These are phyloP conservation scores for Stygiomarasmius scandens DNA, from an alignment of 1,284 basidiomycete genomes.

Conservation along the genomic window DNA sequence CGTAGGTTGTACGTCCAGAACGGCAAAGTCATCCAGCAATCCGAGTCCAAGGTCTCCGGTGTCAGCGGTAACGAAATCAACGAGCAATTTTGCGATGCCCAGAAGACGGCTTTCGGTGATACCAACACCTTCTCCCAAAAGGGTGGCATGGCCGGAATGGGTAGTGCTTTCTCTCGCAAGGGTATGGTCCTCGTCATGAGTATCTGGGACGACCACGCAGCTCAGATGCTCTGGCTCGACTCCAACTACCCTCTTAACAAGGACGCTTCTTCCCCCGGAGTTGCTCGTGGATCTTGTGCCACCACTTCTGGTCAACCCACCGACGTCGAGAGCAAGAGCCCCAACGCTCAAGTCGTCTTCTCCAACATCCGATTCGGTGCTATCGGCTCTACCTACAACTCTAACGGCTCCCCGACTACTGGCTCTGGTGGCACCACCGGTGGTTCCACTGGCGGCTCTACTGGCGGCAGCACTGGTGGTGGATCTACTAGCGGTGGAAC, in stretches of 20 bases:
- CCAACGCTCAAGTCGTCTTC: conserved; percentile 42
- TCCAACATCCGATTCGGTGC: conserved; percentile 52
- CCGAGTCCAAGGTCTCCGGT: conserved; percentile 45
- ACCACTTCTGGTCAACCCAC: conserved; percentile 40
- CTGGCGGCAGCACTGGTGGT: conserved; percentile 1
- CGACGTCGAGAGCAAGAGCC: conserved; percentile 39
- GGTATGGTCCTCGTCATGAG: conserved; percentile 48
- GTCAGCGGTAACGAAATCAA: conserved; percentile 20
- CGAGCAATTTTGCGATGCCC: conserved; percentile 2
- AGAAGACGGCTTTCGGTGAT: conserved; percentile 36
- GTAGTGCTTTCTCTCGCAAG: conserved; percentile 31
- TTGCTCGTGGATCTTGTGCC: conserved; percentile 45
- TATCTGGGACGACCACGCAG: conserved; percentile 50
- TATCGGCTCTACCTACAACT: conserved; percentile 43
- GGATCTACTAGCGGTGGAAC: not conserved
- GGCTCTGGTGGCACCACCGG: conserved; percentile 4
- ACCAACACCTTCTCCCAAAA: conserved; percentile 42
- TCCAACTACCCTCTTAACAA: conserved; percentile 43
- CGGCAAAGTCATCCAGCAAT: conserved; percentile 52
- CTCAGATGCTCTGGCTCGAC: conserved; percentile 53
- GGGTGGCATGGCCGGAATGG: conserved; percentile 45
- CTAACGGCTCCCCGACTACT: conserved; percentile 6
- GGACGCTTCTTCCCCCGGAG: conserved; percentile 38
- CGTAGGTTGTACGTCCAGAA: conserved; percentile 56
- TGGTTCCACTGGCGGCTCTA: not conserved